These are phyloP conservation scores for Boletus rubescentipes DNA, from an alignment of 768 basidiomycete species.

Conservation along the genomic window DNA sequence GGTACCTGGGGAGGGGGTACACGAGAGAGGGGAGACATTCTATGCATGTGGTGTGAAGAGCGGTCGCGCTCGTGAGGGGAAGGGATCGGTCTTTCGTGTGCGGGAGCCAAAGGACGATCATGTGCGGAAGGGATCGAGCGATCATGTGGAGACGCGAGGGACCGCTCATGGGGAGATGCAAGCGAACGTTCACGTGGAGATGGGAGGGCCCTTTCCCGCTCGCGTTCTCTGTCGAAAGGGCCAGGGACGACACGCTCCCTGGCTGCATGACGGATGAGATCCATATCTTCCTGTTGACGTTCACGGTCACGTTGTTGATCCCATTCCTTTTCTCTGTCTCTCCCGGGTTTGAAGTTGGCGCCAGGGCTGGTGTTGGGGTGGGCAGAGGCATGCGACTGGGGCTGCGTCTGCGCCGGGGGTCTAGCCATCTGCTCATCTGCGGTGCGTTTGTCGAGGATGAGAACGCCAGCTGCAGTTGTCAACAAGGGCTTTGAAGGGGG, in stretches of 20 bases:
- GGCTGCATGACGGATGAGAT: slow-evolving; percentile 23
- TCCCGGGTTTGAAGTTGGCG: slow-evolving; percentile 19
- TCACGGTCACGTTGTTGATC: slow-evolving; percentile 28
- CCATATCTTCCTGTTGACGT: slow-evolving; percentile 30
- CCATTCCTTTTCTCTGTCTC: slow-evolving; percentile 30
- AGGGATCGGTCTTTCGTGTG: slow-evolving; percentile 22
- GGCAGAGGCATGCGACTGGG: slow-evolving; percentile 20
- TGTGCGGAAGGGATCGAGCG: slow-evolving; percentile 19
- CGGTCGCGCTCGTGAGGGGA: slow-evolving; percentile 30
- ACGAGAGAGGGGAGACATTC: slow-evolving; percentile 26
- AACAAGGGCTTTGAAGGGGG: slow-evolving; percentile 26
- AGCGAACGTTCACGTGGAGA: slow-evolving; percentile 27
- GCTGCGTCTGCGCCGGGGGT: slow-evolving; percentile 15
- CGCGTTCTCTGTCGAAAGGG: slow-evolving; percentile 29
- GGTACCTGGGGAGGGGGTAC: slow-evolving; percentile 18
- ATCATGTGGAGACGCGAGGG: slow-evolving; percentile 22
- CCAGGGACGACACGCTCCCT: slow-evolving; percentile 23
- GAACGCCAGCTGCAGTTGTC: slow-evolving; percentile 26
- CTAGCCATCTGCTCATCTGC: slow-evolving; percentile 31
- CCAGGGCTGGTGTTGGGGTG: slow-evolving; percentile 26
- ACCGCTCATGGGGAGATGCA: slow-evolving; percentile 25
- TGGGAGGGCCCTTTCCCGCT: slow-evolving; percentile 22
- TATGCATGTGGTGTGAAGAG: slow-evolving; percentile 20
- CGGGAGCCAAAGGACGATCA: slow-evolving; percentile 20
- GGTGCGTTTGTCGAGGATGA: slow-evolving; percentile 32